These are phyloP conservation scores for Penstemon newberryi DNA, from an alignment of 257 asterid genomes.

Conservation along the genomic window DNA sequence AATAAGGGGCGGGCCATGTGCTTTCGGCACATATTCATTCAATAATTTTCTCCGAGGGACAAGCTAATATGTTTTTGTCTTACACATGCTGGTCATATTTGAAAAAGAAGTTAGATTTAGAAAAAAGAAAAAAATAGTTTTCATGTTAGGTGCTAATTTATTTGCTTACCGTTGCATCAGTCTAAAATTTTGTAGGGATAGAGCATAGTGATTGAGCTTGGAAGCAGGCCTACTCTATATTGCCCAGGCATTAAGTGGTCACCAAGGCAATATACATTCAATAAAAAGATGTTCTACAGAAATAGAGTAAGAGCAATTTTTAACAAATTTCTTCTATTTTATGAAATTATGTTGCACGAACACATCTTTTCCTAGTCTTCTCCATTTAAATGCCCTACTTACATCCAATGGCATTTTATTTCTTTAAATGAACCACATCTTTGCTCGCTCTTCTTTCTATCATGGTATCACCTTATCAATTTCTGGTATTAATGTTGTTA, in stretches of 20 bases:
- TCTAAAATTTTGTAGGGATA: background rate
- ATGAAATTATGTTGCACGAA: background rate
- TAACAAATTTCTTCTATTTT: background rate
- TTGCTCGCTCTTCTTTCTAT: no score
- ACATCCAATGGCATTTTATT: background rate
- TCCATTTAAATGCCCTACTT: background rate
- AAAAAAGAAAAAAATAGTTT: slow-evolving; percentile 1
- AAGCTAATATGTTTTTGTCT: slow-evolving; percentile 6
- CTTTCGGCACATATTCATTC: background rate
- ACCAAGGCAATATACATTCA: background rate
- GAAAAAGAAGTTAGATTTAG: background rate
- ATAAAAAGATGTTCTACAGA: no score
- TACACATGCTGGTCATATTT: background rate
- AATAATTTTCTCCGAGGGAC: background rate
- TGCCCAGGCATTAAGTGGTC: background rate
- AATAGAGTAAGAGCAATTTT: background rate
- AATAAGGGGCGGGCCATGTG: background rate
- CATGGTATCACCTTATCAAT: background rate
- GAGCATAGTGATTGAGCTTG: background rate
- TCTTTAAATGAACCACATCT: background rate
- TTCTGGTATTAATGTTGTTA: background rate
- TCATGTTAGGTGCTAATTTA: background rate
- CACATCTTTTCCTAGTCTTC: background rate
- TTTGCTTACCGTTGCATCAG: background rate
- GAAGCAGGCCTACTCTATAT: background rate